A percentile compares a stretch with the other conserved stretches of the same genome.
These are phyloP conservation scores for Myxozyma melibiosi DNA, from an alignment of 805 yeast genomes.

Conservation along the genomic window DNA sequence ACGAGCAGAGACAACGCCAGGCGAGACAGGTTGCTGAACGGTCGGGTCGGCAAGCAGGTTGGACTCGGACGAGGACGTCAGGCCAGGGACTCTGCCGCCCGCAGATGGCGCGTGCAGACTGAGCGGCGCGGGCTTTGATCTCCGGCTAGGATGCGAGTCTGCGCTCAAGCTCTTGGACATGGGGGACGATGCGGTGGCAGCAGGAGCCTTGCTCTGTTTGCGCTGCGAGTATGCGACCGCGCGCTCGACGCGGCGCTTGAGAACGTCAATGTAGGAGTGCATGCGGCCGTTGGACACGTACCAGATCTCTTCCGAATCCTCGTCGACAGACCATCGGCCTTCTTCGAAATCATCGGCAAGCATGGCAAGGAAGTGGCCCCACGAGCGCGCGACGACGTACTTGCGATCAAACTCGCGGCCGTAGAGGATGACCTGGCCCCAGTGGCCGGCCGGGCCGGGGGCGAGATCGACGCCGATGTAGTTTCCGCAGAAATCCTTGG, in stretches of 20 bases:
- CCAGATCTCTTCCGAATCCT: slow-evolving; percentile 53
- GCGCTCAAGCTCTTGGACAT: slow-evolving; percentile 2
- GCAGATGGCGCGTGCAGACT: slow-evolving; percentile 5
- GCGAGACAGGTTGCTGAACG: slow-evolving; percentile 10
- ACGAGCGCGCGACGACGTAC: slow-evolving; percentile 79
- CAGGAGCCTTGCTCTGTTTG: not conserved
- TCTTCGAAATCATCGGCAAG: slow-evolving; percentile 86
- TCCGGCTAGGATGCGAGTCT: slow-evolving; percentile 1
- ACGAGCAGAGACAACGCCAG: slow-evolving; percentile 23
- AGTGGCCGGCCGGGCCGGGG: slow-evolving; percentile 73
- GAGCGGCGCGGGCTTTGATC: slow-evolving; percentile 6
- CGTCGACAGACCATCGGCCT: slow-evolving; percentile 76
- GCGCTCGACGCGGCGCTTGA: slow-evolving; percentile 50
- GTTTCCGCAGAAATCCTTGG: slow-evolving; percentile 87
- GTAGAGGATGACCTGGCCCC: slow-evolving; percentile 90
- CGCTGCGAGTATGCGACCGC: slow-evolving; percentile 3
- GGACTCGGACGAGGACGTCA: not conserved
- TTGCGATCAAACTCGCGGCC: slow-evolving; percentile 95
- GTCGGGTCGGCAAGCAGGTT: slow-evolving; percentile 11
- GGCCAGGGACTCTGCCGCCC: slow-evolving; percentile 2
- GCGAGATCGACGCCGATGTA: slow-evolving; percentile 88
- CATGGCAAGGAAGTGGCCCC: slow-evolving; percentile 82
- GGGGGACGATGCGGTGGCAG: not conserved
- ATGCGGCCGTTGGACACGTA: slow-evolving; percentile 70
- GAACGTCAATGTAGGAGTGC: slow-evolving; percentile 62